Percentiles rank a stretch among this genome's conserved stretches.
Conservation (phyloP, 176 grass and related monocot species). For the Oryza coarctata region DNA sequence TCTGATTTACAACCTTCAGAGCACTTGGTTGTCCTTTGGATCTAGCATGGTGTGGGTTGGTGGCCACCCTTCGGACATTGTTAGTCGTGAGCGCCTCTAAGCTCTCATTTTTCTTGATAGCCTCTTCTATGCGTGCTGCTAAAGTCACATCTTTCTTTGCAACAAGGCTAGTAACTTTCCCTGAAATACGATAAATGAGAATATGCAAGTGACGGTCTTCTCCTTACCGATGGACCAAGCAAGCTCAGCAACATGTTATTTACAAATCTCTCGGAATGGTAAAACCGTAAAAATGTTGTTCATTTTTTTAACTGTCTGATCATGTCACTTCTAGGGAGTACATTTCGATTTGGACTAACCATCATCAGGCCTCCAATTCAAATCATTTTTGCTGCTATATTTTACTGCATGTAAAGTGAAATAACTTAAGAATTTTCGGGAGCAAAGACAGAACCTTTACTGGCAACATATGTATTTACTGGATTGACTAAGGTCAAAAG, state of each 20-base stretch:
- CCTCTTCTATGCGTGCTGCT: conserved; percentile 81
- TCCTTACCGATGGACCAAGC: not conserved
- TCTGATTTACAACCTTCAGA: conserved; percentile 42
- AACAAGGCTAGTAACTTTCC: conserved; percentile 91
- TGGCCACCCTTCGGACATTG: conserved; percentile 50
- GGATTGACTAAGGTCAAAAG: not conserved
- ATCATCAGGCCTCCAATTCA: not conserved
- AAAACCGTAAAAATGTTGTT: not conserved
- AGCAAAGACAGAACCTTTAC: not conserved
- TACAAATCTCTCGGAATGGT: not conserved
- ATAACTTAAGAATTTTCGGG: not conserved
- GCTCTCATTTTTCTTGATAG: conserved; percentile 95
- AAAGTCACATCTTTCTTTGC: conserved; percentile 86
- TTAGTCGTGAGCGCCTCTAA: conserved; percentile 70
- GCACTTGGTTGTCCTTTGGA: conserved; percentile 47
- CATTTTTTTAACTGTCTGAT: not conserved
- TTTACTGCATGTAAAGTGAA: not conserved
- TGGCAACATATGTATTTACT: not conserved
- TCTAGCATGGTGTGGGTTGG: conserved; percentile 34
- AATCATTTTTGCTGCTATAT: not conserved
- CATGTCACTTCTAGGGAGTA: not conserved
- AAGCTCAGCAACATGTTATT: not conserved
- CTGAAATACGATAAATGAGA: conserved; percentile 37
- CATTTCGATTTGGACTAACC: not conserved
- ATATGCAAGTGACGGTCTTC: not conserved